Evolutionary conservation across 2,329 filamentous ascomycete species (phyloP).

Genomic region (Fonsecaea nubica): DNA sequence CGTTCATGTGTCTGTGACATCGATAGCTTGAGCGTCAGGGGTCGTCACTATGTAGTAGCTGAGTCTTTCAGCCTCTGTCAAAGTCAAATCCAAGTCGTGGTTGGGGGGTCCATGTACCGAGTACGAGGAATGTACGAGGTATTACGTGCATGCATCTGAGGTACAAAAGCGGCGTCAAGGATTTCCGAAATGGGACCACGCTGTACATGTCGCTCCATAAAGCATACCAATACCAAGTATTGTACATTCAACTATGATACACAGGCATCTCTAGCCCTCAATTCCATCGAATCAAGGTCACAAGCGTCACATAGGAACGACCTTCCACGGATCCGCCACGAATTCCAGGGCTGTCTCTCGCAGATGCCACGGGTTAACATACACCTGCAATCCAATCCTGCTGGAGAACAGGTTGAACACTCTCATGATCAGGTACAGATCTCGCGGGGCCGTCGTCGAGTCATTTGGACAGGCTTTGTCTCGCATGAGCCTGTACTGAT

Average conservation of each 20-base stretch:
- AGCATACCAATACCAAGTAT: background rate
- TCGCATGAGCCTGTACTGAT: conserved; percentile 31
- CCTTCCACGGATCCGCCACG: conserved; percentile 30
- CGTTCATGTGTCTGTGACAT: background rate
- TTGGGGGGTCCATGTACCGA: background rate
- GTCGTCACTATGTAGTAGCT: background rate
- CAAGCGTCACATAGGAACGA: conserved; percentile 18
- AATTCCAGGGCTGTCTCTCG: conserved; percentile 26
- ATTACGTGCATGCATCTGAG: background rate
- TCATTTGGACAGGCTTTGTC: conserved; percentile 15
- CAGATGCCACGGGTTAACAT: conserved; percentile 31
- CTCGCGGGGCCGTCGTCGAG: conserved; percentile 14
- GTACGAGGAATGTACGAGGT: background rate
- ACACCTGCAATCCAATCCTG: conserved; percentile 28
- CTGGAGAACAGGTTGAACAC: conserved; percentile 30
- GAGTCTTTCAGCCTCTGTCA: background rate
- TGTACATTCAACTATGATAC: conserved; percentile 3
- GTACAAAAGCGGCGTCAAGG: conserved; percentile 11
- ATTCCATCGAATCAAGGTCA: background rate
- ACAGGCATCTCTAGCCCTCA: background rate
- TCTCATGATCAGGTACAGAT: conserved; percentile 26
- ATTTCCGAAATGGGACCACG: conserved; percentile 8
- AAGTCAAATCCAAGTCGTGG: background rate
- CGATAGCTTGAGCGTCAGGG: background rate
- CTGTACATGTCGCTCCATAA: background rate